Conservation (phyloP, 2,329 filamentous ascomycete genomes). For the Scytalidium lignicola region DNA sequence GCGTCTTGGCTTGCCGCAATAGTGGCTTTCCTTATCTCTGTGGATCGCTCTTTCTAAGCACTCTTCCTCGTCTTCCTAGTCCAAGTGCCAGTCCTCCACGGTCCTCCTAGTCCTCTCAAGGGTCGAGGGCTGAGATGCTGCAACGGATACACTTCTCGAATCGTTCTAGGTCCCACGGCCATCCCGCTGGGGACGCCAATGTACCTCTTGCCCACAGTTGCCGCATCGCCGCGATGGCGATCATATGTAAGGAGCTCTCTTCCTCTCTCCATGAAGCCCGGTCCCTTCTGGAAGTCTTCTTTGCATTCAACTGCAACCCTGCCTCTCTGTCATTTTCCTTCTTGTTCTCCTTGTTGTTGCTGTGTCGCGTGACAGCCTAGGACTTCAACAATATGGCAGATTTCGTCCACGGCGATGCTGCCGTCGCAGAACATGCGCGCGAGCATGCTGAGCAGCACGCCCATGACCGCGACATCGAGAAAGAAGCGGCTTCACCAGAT, state of each 20-base stretch:
- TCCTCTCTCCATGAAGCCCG: not conserved
- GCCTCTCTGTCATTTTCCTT: not conserved
- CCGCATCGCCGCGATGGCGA: not conserved
- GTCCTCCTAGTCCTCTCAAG: not conserved
- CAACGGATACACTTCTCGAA: not conserved
- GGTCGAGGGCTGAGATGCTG: not conserved
- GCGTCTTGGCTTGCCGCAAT: too few species aligned
- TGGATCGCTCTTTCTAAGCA: not conserved
- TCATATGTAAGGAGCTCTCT: not conserved
- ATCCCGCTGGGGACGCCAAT: not conserved
- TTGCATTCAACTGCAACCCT: not conserved
- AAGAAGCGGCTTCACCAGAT: constrained; percentile 6
- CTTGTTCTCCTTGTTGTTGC: not conserved
- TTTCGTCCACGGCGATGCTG: constrained; percentile 23
- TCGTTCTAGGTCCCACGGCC: not conserved
- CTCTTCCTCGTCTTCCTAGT: not conserved
- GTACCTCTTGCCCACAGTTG: not conserved
- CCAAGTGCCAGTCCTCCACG: too few species aligned
- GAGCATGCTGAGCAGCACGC: constrained; percentile 10
- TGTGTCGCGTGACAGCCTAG: not conserved
- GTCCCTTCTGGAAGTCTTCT: not conserved
- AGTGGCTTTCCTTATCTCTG: not conserved
- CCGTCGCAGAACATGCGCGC: constrained; percentile 16
- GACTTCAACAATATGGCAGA: constrained; percentile 10
- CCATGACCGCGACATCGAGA: constrained; percentile 18